Evolutionary conservation across 2,329 filamentous ascomycete genomes (phyloP).

Genomic region (Truncatella angustata): DNA sequence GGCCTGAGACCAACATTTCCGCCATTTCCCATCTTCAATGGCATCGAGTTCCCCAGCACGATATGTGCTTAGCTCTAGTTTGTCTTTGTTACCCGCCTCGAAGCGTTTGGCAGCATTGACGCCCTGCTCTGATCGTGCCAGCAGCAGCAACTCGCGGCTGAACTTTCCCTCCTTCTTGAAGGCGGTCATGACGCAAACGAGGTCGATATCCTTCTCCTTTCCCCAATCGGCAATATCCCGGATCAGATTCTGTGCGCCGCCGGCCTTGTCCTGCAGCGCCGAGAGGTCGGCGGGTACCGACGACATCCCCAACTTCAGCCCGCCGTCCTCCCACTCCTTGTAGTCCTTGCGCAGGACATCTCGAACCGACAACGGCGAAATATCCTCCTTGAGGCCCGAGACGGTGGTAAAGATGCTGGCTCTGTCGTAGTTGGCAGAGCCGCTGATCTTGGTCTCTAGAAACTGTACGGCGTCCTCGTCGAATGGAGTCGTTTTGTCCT

Average conservation of each 20-base stretch:
- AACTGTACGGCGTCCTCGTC: conserved; percentile 59
- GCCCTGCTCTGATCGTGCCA: conserved; percentile 49
- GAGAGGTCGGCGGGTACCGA: conserved; percentile 61
- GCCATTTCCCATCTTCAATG: conserved; percentile 38
- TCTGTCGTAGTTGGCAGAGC: conserved; percentile 44
- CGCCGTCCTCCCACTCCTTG: conserved; percentile 68
- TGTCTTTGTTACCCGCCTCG: conserved; percentile 37
- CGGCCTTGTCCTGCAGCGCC: conserved; percentile 57
- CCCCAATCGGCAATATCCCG: conserved; percentile 51
- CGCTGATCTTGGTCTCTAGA: conserved; percentile 47
- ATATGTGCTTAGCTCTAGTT: conserved; percentile 58
- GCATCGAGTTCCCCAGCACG: conserved; percentile 44
- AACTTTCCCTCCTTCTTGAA: conserved; percentile 55
- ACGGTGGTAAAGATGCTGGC: conserved; percentile 59
- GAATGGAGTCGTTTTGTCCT: conserved; percentile 62
- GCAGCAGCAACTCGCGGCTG: conserved; percentile 65
- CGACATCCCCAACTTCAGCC: conserved; percentile 62
- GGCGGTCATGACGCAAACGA: conserved; percentile 70
- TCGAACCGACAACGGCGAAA: conserved; percentile 57
- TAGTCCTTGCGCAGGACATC: conserved; percentile 81
- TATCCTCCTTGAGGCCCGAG: conserved; percentile 63
- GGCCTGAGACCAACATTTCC: conserved; percentile 66
- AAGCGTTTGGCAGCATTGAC: conserved; percentile 55
- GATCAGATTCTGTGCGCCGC: conserved; percentile 43
- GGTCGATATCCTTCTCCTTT: conserved; percentile 55